Evolutionary conservation across 1,284 basidiomycete genomes (phyloP).

Genomic region (Afroboletus lepidellus): DNA sequence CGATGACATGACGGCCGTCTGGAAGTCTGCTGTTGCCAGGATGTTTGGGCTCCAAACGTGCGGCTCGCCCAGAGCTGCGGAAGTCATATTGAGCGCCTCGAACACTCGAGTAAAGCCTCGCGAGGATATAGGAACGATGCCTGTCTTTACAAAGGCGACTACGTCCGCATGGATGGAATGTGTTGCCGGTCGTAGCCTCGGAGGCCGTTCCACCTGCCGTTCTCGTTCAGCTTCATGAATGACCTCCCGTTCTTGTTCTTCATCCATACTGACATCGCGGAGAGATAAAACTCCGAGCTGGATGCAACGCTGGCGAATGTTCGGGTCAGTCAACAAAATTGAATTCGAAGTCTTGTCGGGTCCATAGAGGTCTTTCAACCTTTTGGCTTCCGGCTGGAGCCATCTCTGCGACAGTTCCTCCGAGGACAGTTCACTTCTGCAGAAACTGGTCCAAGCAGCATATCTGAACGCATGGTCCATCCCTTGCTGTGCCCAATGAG

Average conservation of each 20-base stretch:
- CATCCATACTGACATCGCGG: constrained; percentile 31
- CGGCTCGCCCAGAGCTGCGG: constrained; percentile 3
- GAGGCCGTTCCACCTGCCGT: constrained; percentile 38
- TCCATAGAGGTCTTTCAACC: constrained; percentile 39
- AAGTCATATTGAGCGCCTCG: constrained; percentile 12
- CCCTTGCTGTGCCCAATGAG: constrained; percentile 51
- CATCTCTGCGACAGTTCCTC: constrained; percentile 31
- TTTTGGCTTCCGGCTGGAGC: constrained; percentile 41
- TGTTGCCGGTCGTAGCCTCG: constrained; percentile 15
- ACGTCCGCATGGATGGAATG: constrained; percentile 28
- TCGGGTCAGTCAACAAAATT: constrained; percentile 12
- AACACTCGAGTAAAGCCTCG: constrained; percentile 14
- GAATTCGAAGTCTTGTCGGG: not conserved
- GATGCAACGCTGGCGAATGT: constrained; percentile 29
- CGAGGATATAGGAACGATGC: constrained; percentile 10
- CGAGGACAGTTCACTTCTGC: constrained; percentile 1
- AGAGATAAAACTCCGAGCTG: constrained; percentile 29
- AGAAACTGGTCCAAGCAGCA: constrained; percentile 32
- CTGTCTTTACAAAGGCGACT: constrained; percentile 24
- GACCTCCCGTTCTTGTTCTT: constrained; percentile 53
- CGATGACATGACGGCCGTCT: not conserved
- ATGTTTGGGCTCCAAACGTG: constrained; percentile 23
- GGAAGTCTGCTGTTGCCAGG: constrained; percentile 35
- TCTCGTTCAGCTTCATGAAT: constrained; percentile 44
- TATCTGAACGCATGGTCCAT: constrained; percentile 38